A percentile compares a stretch with the other conserved stretches of the same genome.
Evolutionary conservation across 768 basidiomycete genomes (phyloP).

Genomic region (Albatrellus ellisii): DNA sequence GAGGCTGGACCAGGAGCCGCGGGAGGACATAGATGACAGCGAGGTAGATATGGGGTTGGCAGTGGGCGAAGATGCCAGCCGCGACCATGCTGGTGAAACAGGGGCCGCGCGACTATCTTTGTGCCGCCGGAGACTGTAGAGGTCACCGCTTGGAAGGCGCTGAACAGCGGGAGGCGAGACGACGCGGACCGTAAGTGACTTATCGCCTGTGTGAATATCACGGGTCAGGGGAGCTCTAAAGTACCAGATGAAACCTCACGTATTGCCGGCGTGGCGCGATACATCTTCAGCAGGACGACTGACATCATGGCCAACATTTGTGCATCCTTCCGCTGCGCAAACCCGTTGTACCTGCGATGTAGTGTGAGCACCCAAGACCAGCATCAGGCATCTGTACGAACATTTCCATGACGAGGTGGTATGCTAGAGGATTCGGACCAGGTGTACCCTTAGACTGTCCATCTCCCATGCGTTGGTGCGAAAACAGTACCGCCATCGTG

Average conservation of each 20-base stretch:
- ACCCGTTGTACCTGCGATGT: slow-evolving; percentile 27
- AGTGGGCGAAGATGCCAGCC: slow-evolving; percentile 30
- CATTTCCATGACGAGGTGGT: slow-evolving; percentile 16
- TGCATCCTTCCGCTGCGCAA: slow-evolving; percentile 43
- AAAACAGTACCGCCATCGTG: slow-evolving; percentile 9
- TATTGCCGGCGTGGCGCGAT: slow-evolving; percentile 10
- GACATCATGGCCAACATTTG: slow-evolving; percentile 77
- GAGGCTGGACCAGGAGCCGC: slow-evolving; percentile 72
- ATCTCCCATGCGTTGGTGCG: not conserved
- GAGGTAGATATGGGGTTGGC: slow-evolving; percentile 26
- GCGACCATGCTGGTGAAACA: slow-evolving; percentile 38
- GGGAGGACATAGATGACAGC: slow-evolving; percentile 47
- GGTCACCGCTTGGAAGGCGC: slow-evolving; percentile 32
- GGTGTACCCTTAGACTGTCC: slow-evolving; percentile 1
- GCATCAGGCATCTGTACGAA: slow-evolving; percentile 10
- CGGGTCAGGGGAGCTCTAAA: not conserved
- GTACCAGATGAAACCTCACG: slow-evolving; percentile 9
- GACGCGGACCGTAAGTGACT: not conserved
- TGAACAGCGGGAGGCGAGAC: slow-evolving; percentile 3
- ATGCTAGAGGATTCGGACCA: slow-evolving; percentile 4
- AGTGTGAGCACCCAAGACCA: not conserved
- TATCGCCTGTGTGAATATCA: not conserved
- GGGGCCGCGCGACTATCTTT: slow-evolving; percentile 26
- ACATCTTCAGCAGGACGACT: slow-evolving; percentile 45
- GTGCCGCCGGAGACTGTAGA: slow-evolving; percentile 35